Evolutionary conservation across 805 yeast species (phyloP), one percentile per base, ranked within the genome.

Genomic region (Ogataea populi-albae): DNA sequence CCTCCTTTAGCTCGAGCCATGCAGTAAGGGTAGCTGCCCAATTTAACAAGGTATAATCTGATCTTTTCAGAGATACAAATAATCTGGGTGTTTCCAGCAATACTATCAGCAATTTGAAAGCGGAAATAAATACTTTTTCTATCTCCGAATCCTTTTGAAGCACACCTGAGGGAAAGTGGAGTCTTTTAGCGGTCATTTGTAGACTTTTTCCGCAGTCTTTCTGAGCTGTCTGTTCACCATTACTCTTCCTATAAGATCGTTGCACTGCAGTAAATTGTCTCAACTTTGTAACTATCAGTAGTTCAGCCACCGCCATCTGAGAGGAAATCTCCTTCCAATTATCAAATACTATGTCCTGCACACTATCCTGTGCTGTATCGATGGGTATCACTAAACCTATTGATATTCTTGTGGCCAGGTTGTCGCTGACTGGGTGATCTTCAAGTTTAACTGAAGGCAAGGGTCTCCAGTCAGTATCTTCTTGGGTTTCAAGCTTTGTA

Each of bases 1-100:
- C 77, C 41, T 75, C 81, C 47, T 75, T 75, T 46, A 69, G 65
- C 46, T 74, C 78, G 14, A 75, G 52, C 81, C 81, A 75, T 23
- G 73, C 64, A 14, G 73, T 58, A 2, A 74, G 64, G 34, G 71
- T 75, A 20, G 69, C 59, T 0, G 73, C 71, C 81, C 81, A 75
- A 38, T 68, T 68, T 14, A 70, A 49, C 26, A 75, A 46, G 29
- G 65, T 59, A 18, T 66, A 58, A 42, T 65, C 62, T 21, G 62
- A 59, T 25, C 60, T 52, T 43, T 68, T 64, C 10, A 74, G 48
- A 8, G 67, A 60, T 38, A 66, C 64, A 23, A 70, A 64, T 26
- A 75, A 51, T 35, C 75, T 61, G 4, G 80, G 79, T 2, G 71
- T 57, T 44, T 71, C 71, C 8, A 62, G 52, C 27, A 67, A 54